Evolutionary conservation across 306 rosid species (phyloP).

Genomic region (Sindora glabra): DNA sequence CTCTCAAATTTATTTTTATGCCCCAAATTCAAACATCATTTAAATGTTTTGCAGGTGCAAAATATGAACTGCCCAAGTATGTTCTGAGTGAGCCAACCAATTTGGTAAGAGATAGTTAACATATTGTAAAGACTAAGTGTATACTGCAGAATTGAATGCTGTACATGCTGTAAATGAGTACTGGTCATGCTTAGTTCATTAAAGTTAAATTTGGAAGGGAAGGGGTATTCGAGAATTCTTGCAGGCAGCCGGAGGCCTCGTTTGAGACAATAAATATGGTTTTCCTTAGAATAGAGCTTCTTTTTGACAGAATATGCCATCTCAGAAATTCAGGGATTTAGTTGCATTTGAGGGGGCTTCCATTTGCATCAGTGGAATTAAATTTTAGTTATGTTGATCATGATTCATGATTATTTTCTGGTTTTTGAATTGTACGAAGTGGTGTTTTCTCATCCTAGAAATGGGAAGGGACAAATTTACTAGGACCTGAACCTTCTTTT

Average conservation of each 20-base stretch:
- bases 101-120: conserved; percentile 63
- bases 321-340: neutral
- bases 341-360: neutral
- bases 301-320: neutral
- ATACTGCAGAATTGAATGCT: neutral
- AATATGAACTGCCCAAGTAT: conserved; percentile 91
- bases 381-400: too few relatives aligned
- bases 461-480: too few relatives aligned
- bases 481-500: too few relatives aligned
- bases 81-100: conserved; percentile 98
- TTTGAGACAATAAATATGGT: neutral
- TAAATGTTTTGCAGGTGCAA: conserved; percentile 65
- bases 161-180: neutral
- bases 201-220: neutral
- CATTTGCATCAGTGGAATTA: too few relatives aligned
- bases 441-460: too few relatives aligned
- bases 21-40: too few relatives aligned
- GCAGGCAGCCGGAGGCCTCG: neutral
- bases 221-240: too few relatives aligned
- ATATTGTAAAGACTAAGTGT: neutral
- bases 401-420: too few relatives aligned
- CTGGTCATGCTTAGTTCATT: neutral
- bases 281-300: neutral
- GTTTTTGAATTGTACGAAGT: too few relatives aligned
- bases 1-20: neutral